phyloP scores from a whole-genome alignment of 768 basidiomycete species.

The Boletus tylopilopsis region DNA sequence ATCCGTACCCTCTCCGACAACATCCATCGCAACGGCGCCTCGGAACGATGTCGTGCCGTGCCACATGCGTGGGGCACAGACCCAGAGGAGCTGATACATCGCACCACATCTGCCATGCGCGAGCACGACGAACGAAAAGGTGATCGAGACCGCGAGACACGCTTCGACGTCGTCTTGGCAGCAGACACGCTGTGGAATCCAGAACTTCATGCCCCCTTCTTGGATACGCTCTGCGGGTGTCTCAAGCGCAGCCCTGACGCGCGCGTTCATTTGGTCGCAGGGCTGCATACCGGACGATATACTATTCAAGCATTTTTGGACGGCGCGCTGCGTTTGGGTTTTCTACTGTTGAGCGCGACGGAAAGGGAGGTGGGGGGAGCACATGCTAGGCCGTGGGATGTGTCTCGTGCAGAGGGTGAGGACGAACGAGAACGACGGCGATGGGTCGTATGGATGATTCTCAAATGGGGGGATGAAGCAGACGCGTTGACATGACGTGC shows the following conservation, averaged over 20 bases:
- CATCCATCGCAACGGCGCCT: conserved; percentile 46
- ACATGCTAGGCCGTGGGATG: conserved; percentile 46
- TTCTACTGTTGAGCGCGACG: conserved; percentile 41
- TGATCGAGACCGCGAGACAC: neutral
- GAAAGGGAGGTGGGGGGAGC: conserved; percentile 48
- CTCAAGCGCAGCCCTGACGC: conserved; percentile 42
- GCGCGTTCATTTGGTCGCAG: conserved; percentile 64
- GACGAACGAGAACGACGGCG: conserved; percentile 64
- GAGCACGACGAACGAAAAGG: too few species aligned
- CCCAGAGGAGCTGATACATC: conserved; percentile 1
- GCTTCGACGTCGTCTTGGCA: conserved; percentile 65
- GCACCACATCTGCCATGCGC: neutral
- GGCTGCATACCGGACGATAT: conserved; percentile 74
- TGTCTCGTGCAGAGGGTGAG: conserved; percentile 48
- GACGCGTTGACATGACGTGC: too few species aligned
- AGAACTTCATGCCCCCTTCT: conserved; percentile 50
- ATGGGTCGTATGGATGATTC: conserved; percentile 68
- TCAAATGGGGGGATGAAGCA: conserved; percentile 49
- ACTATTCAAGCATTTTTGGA: conserved; percentile 61
- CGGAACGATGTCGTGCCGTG: conserved; percentile 45
- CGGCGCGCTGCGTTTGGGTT: conserved; percentile 30
- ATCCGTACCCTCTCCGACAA: conserved; percentile 58
- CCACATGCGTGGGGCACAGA: conserved; percentile 68
- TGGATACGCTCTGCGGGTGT: conserved; percentile 47
- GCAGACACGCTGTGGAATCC: conserved; percentile 81